phyloP scores from a whole-genome alignment of 768 basidiomycete species.

The Gymnopilus junonius region DNA sequence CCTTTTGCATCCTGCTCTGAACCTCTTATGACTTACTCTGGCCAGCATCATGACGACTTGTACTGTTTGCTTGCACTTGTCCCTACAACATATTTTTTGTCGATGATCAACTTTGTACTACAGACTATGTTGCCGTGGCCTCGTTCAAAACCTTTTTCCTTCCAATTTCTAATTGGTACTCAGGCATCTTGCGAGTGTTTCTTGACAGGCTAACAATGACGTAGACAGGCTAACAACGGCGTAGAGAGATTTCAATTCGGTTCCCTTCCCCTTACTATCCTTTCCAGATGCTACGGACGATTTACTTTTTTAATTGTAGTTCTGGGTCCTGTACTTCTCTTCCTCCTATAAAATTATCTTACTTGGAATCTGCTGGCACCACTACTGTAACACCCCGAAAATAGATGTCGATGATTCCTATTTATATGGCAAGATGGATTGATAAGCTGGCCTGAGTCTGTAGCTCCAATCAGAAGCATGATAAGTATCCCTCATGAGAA shows the following conservation, averaged over 20 bases:
- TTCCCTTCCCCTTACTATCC: not conserved
- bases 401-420: constrained; percentile 10
- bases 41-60: not conserved
- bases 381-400: constrained; percentile 12
- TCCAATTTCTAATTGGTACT: not conserved
- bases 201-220: not conserved
- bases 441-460: not conserved
- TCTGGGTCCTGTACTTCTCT: not conserved
- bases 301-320: constrained; percentile 4
- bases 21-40: constrained; percentile 1
- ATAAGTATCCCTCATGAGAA: not conserved
- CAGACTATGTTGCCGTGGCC: constrained; percentile 14
- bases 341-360: constrained; percentile 11
- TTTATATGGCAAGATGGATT: not conserved
- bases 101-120: constrained; percentile 14
- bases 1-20: not conserved
- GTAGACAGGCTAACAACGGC: constrained; percentile 1
- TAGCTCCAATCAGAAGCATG: not conserved
- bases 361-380: not conserved
- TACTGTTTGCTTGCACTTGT: not conserved
- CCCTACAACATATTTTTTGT: constrained; percentile 7
- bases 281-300: not conserved
- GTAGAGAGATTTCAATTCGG: not conserved
- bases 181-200: not conserved
- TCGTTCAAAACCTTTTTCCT: not conserved